phyloP scores from a whole-genome alignment of 208 protist genomes.

The Leishmania major region DNA sequence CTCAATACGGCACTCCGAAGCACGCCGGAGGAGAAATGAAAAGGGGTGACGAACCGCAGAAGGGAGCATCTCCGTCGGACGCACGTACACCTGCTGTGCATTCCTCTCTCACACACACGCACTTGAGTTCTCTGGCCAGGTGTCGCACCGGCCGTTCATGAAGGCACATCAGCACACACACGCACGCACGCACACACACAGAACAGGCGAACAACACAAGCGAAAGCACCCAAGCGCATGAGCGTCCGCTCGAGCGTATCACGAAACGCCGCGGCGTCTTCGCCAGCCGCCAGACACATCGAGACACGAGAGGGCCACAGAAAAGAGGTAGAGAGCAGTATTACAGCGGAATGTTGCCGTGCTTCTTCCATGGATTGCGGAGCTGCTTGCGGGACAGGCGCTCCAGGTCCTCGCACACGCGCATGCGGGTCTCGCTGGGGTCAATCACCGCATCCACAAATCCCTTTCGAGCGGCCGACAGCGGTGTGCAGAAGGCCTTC shows the following conservation, averaged over 20 bases:
- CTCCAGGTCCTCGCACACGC: conserved; percentile 94
- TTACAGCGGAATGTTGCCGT: conserved; percentile 96
- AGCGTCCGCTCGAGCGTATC: background rate
- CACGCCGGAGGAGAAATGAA: background rate
- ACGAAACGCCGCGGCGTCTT: background rate
- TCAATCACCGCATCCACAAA: conserved; percentile 96
- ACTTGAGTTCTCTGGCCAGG: background rate
- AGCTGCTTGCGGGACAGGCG: conserved; percentile 88
- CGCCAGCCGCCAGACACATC: background rate
- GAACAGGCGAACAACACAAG: no score
- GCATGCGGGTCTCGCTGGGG: conserved; percentile 80
- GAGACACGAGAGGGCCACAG: background rate
- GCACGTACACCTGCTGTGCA: background rate
- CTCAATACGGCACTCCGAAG: background rate
- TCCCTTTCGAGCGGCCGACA: conserved; percentile 89
- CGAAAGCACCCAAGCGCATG: no score
- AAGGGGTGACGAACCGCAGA: background rate
- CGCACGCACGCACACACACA: no score
- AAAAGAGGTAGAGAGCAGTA: background rate
- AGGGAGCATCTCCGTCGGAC: background rate
- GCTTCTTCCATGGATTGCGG: conserved; percentile 92
- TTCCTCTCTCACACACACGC: background rate
- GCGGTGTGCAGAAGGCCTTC: conserved; percentile 90
- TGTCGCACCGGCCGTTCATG: background rate
- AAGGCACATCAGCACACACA: background rate